Percentiles rank a stretch among this genome's conserved stretches.
These are phyloP conservation scores for Sarcodon sp. DNA, from an alignment of 768 basidiomycete species.

Conservation along the genomic window DNA sequence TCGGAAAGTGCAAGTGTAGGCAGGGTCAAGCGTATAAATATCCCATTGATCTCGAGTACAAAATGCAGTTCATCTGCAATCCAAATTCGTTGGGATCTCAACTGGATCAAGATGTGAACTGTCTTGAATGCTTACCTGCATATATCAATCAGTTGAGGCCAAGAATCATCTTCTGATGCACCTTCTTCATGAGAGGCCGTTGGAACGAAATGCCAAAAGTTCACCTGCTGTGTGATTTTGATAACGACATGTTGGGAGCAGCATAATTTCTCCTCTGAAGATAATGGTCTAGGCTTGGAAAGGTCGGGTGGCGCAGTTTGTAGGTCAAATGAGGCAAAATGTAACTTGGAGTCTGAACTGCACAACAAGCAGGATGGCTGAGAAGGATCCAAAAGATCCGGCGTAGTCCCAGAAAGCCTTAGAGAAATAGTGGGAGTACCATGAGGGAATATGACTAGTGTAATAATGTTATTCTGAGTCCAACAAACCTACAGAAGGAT, in stretches of 20 bases:
- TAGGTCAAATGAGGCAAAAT: slow-evolving; percentile 68
- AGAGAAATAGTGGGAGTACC: background rate
- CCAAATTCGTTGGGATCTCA: background rate
- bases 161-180: slow-evolving; percentile 51
- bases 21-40: slow-evolving; percentile 68
- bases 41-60: slow-evolving; percentile 77
- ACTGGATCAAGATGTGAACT: background rate
- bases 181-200: slow-evolving; percentile 45
- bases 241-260: slow-evolving; percentile 64
- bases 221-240: slow-evolving; percentile 38
- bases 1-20: slow-evolving; percentile 53
- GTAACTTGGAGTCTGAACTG: slow-evolving; percentile 38
- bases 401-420: slow-evolving; percentile 27
- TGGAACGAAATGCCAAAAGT: slow-evolving; percentile 70
- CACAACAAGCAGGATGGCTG: slow-evolving; percentile 55
- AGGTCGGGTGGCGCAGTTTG: slow-evolving; percentile 35
- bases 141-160: slow-evolving; percentile 54
- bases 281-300: slow-evolving; percentile 26
- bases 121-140: slow-evolving; percentile 44
- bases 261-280: slow-evolving; percentile 30
- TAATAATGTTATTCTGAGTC: no score
- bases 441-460: no score
- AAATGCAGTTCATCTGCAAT: slow-evolving; percentile 16
- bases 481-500: no score
- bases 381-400: slow-evolving; percentile 54